A percentile compares a stretch with the other conserved stretches of the same genome.
phyloP scores from a whole-genome alignment of 345 rosid genomes.

The Gossypioides kirkii region DNA sequence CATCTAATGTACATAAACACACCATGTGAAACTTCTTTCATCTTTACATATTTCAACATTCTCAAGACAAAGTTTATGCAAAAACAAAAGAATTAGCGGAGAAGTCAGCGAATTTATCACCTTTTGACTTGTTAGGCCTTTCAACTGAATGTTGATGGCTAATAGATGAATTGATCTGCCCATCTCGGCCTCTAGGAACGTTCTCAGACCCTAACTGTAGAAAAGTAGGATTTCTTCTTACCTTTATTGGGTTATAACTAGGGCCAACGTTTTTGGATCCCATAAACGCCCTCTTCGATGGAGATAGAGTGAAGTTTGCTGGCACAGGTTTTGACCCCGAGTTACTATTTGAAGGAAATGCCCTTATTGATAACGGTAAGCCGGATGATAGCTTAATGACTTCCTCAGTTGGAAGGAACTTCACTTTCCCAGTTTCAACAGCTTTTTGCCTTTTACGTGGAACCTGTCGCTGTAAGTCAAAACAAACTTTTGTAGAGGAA shows the following conservation, averaged over 20 bases:
- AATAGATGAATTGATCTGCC: not conserved
- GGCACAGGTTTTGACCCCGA: slow-evolving; percentile 4
- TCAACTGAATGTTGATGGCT: slow-evolving; percentile 3
- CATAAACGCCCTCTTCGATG: slow-evolving; percentile 12
- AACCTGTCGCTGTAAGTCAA: slow-evolving; percentile 21
- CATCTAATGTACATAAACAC: not conserved
- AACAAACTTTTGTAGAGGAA: slow-evolving; percentile 10
- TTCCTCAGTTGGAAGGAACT: slow-evolving; percentile 39
- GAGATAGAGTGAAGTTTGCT: not conserved
- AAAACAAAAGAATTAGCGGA: not conserved
- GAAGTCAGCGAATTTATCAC: slow-evolving; percentile 14
- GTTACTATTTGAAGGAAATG: not conserved
- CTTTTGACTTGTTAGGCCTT: slow-evolving; percentile 19
- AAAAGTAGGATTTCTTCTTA: slow-evolving; percentile 14
- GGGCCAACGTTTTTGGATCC: slow-evolving; percentile 12
- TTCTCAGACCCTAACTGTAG: slow-evolving; percentile 12
- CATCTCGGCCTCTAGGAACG: slow-evolving; percentile 14
- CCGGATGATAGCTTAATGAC: slow-evolving; percentile 31
- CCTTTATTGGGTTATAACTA: slow-evolving; percentile 15
- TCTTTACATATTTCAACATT: not conserved
- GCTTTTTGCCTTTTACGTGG: slow-evolving; percentile 28
- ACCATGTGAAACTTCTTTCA: not conserved
- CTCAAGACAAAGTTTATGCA: not conserved
- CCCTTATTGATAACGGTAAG: slow-evolving; percentile 5
- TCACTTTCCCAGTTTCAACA: slow-evolving; percentile 36